phyloP scores from a whole-genome alignment of 306 rosid species.

The Inga leiocalycina region DNA sequence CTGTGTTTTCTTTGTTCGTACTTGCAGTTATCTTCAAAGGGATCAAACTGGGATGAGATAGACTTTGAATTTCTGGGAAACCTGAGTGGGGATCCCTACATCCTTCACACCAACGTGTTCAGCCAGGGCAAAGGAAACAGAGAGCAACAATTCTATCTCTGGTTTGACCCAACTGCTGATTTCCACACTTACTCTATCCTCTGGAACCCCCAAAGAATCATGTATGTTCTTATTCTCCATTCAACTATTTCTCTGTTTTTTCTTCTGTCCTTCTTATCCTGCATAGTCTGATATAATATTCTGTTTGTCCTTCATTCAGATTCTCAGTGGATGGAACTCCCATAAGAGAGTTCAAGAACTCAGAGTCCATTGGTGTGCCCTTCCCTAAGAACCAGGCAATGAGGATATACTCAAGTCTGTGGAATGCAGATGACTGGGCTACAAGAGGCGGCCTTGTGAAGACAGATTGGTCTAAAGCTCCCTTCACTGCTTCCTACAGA shows the following conservation, averaged over 20 bases:
- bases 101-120: slow-evolving; percentile 67
- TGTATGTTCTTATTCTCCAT: slow-evolving; percentile 41
- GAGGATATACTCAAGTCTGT: slow-evolving; percentile 70
- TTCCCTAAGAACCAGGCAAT: slow-evolving; percentile 70
- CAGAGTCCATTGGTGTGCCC: slow-evolving; percentile 57
- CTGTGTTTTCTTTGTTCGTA: slow-evolving; percentile 19
- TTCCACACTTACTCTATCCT: slow-evolving; percentile 71
- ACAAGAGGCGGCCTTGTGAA: slow-evolving; percentile 79
- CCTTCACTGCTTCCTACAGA: slow-evolving; percentile 68
- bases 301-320: slow-evolving; percentile 34
- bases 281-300: background rate
- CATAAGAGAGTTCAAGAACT: slow-evolving; percentile 77
- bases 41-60: slow-evolving; percentile 73
- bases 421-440: slow-evolving; percentile 90
- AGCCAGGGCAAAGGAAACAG: slow-evolving; percentile 77
- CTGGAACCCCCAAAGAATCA: slow-evolving; percentile 64
- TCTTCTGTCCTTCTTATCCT: background rate
- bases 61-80: slow-evolving; percentile 81
- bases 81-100: slow-evolving; percentile 72
- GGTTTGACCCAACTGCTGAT: slow-evolving; percentile 82
- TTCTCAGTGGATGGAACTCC: slow-evolving; percentile 77
- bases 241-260: background rate
- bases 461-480: slow-evolving; percentile 75
- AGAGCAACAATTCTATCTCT: slow-evolving; percentile 74
- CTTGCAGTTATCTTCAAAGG: slow-evolving; percentile 56